phyloP scores from a whole-genome alignment of 805 yeast genomes.

The Schwanniomyces polymorphus region DNA sequence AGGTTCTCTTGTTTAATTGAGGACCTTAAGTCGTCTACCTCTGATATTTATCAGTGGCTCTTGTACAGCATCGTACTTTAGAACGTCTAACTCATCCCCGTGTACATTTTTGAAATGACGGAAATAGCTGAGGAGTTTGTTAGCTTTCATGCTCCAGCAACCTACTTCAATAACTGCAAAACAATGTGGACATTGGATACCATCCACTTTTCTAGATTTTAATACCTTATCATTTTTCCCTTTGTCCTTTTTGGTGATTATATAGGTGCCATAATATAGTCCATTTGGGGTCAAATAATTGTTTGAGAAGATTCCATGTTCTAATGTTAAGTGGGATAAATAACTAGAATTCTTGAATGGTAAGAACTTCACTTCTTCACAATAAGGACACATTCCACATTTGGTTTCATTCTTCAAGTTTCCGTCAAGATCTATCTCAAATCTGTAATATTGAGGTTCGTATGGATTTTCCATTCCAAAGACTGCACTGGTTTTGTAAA shows the following conservation, averaged over 20 bases:
- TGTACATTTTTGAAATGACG: constrained; percentile 28
- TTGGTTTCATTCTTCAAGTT: constrained; percentile 21
- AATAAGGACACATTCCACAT: constrained; percentile 34
- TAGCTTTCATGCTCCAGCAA: constrained; percentile 28
- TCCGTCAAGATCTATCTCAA: constrained; percentile 22
- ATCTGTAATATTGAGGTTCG: constrained; percentile 30
- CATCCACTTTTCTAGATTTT: constrained; percentile 19
- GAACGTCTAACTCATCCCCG: background rate
- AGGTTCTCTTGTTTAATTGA: constrained; percentile 22
- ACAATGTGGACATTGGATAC: constrained; percentile 28
- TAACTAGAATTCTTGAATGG: constrained; percentile 34
- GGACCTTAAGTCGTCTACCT: constrained; percentile 8
- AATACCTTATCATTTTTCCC: constrained; percentile 3
- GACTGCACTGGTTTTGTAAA: constrained; percentile 19
- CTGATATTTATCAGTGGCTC: constrained; percentile 2
- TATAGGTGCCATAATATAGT: constrained; percentile 25
- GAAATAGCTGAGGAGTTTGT: constrained; percentile 26
- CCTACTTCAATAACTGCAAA: constrained; percentile 23
- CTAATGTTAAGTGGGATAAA: constrained; percentile 31
- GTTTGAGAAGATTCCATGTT: constrained; percentile 34
- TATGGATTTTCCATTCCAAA: constrained; percentile 23
- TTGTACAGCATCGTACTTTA: constrained; percentile 1
- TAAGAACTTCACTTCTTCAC: constrained; percentile 25
- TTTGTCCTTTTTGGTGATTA: constrained; percentile 18
- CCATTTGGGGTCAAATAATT: constrained; percentile 32